A percentile compares a stretch with the other conserved stretches of the same genome.
Evolutionary conservation across 1,284 basidiomycete species (phyloP).

Genomic region (Rhizoctonia solani): DNA sequence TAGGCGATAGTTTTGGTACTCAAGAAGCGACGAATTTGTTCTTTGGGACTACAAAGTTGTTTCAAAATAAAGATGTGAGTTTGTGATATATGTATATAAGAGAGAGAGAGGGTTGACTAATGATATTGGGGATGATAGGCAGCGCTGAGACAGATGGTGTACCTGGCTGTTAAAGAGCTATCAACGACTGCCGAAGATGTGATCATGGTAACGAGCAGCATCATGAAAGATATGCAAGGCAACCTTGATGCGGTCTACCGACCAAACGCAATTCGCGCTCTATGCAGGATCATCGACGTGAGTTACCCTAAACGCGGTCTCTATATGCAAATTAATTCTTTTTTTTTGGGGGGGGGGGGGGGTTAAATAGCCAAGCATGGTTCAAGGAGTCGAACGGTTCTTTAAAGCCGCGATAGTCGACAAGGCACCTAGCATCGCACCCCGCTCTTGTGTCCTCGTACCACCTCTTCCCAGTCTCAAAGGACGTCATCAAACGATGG

Average conservation of each 20-base stretch:
- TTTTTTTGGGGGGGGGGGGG: too few species aligned
- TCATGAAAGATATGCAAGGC: conserved; percentile 99
- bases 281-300: conserved; percentile 97
- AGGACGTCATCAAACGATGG: conserved; percentile 97
- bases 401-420: conserved; percentile 99
- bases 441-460: conserved; percentile 97
- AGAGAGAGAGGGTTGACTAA: conserved; percentile 19
- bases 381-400: conserved; percentile 97
- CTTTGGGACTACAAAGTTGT: conserved; percentile 98
- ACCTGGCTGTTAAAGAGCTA: conserved; percentile 98
- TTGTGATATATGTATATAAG: conserved; percentile 7
- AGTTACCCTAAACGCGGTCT: conserved; percentile 50
- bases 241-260: conserved; percentile 99
- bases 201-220: conserved; percentile 99
- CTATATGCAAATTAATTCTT: conserved; percentile 28
- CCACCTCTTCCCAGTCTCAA: conserved; percentile 91
- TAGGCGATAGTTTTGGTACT: conserved; percentile 92
- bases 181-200: conserved; percentile 97
- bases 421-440: conserved; percentile 93
- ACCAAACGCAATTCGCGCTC: conserved; percentile 94
- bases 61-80: conserved; percentile 99
- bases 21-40: conserved; percentile 98
- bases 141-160: conserved; percentile 96
- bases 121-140: conserved; percentile 63
- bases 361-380: conserved; percentile 94